Conservation (phyloP, 768 basidiomycete genomes). For the Suillus subalutaceus region DNA sequence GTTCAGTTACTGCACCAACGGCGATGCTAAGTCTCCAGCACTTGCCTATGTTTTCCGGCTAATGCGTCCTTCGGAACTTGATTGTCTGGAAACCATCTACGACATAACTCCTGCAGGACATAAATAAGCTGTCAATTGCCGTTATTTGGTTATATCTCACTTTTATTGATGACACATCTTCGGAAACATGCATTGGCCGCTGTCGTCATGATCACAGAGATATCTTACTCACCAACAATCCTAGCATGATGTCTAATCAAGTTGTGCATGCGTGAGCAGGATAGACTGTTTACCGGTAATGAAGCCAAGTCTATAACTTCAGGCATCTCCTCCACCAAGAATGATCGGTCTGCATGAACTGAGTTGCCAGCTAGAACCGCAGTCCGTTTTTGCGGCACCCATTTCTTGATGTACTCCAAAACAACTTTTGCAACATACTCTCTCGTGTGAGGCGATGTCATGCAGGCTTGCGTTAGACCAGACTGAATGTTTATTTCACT, state of each 20-base stretch:
- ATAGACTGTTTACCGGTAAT: constrained; percentile 62
- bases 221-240: constrained; percentile 62
- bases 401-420: constrained; percentile 78
- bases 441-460: constrained; percentile 66
- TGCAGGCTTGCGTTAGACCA: constrained; percentile 80
- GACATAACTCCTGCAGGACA: constrained; percentile 60
- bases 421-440: constrained; percentile 64
- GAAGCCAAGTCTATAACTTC: constrained; percentile 76
- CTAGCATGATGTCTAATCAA: constrained; percentile 35
- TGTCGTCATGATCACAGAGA: background rate
- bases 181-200: background rate
- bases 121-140: constrained; percentile 6
- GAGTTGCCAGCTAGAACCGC: constrained; percentile 87
- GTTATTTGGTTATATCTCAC: constrained; percentile 33
- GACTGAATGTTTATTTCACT: constrained; percentile 47
- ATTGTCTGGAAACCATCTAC: constrained; percentile 66
- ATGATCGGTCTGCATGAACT: constrained; percentile 79
- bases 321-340: constrained; percentile 80
- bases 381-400: constrained; percentile 68
- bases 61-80: constrained; percentile 25
- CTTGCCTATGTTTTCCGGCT: constrained; percentile 62
- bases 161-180: constrained; percentile 87
- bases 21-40: constrained; percentile 9
- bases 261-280: background rate
- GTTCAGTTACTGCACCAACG: background rate